These are phyloP conservation scores for Olyra latifolia DNA, from an alignment of 176 grass and related monocot genomes.

Conservation along the genomic window DNA sequence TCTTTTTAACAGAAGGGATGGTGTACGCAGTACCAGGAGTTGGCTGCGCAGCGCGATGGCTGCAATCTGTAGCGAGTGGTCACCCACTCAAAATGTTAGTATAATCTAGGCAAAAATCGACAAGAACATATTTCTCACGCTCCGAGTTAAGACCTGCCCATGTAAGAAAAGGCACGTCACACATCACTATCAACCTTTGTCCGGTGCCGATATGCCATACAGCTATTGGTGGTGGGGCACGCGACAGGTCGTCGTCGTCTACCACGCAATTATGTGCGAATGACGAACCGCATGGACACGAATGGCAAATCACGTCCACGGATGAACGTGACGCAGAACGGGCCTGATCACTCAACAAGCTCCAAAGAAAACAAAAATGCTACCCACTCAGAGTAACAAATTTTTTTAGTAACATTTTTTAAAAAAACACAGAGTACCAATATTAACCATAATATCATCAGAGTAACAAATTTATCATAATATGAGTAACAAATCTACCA, in stretches of 20 bases:
- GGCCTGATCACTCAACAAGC: background rate
- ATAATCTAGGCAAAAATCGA: background rate
- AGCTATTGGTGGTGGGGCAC: slow-evolving; percentile 6
- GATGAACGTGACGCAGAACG: background rate
- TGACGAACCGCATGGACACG: background rate
- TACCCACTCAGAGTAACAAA: background rate
- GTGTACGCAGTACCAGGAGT: too few species aligned
- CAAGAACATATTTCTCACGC: background rate
- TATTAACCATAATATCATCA: too few species aligned
- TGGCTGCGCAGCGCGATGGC: too few species aligned
- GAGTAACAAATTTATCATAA: too few species aligned
- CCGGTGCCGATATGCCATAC: background rate
- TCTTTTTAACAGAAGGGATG: too few species aligned
- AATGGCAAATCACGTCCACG: background rate
- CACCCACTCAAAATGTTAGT: too few species aligned
- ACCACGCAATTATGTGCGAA: background rate
- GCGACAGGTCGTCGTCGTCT: background rate
- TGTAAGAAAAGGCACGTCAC: background rate
- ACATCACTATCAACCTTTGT: slow-evolving; percentile 7
- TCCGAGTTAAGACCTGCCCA: background rate
- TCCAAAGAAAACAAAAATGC: background rate
- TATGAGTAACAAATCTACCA: too few species aligned
- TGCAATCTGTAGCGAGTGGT: too few species aligned
- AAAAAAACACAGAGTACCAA: too few species aligned
- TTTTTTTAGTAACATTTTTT: too few species aligned